phyloP scores from a whole-genome alignment of 495 filamentous ascomycete species.

The Penicillium taxi region DNA sequence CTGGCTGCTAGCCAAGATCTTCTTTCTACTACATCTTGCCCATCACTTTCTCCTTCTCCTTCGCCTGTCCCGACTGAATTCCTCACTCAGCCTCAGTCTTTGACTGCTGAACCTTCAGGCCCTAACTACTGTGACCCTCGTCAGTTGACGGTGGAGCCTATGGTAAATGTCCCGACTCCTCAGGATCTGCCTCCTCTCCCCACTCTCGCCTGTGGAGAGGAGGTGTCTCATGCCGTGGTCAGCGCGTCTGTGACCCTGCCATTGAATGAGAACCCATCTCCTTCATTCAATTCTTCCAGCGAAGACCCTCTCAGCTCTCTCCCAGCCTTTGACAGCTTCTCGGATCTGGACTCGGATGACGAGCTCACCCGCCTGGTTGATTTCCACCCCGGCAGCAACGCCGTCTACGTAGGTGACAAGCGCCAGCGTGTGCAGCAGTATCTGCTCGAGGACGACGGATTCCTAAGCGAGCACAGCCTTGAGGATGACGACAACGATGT shows the following conservation, averaged over 20 bases:
- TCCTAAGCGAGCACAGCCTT: conserved; percentile 66
- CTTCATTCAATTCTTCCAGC: conserved; percentile 40
- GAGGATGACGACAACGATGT: conserved; percentile 63
- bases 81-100: conserved; percentile 54
- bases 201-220: conserved; percentile 60
- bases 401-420: conserved; percentile 63
- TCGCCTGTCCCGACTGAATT: conserved; percentile 58
- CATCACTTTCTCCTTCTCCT: conserved; percentile 73
- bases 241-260: conserved; percentile 53
- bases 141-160: conserved; percentile 72
- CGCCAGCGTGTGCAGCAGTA: conserved; percentile 65
- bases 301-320: conserved; percentile 53
- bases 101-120: conserved; percentile 26
- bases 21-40: conserved; percentile 61
- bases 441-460: conserved; percentile 63
- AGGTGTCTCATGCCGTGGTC: conserved; percentile 68
- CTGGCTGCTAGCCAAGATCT: conserved; percentile 62
- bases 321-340: conserved; percentile 73
- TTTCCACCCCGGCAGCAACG: conserved; percentile 51
- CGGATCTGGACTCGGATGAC: conserved; percentile 88
- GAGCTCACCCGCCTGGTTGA: conserved; percentile 75
- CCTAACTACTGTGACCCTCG: conserved; percentile 87
- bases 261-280: conserved; percentile 41
- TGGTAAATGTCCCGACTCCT: conserved; percentile 41
- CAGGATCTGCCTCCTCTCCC: conserved; percentile 64